Evolutionary conservation across 371 early-diverging fungal genomes (phyloP), one percentile per base, ranked within the genome.

Genomic region (Batkoa obscura): DNA sequence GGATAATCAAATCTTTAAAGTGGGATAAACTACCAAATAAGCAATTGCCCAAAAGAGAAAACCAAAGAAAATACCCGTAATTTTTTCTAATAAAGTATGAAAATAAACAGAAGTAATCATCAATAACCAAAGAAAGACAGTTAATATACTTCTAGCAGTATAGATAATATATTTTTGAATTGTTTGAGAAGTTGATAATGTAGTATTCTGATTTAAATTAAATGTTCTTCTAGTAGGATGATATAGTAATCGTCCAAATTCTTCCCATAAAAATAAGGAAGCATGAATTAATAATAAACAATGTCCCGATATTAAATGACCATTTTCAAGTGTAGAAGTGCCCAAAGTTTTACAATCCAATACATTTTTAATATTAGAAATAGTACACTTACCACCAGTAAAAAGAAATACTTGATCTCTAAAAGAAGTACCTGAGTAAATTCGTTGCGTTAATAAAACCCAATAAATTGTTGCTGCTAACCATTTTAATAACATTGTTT

Each of bases 241-340:
- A 23, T 23, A 23, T 23, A 23, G 23, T 23, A 23, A 23, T 23
- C 23, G 23, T 23, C 23, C 23, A 61, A 10, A 63, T 60, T 91
- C 90, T 58, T 88, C 87, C 71, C 69, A 75, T 43, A 90, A 68
- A 62, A 88, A 78, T 53, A 93, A 68, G 36, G 78, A 80, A 15
- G 85, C 72, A 62, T 90, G 92, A 32, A 87, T 77, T 59, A 93
- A 63, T 57, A 93, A 61, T 50, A 94, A 78, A 64, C 88, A 88
- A 64, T 94, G 94, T 2, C 94, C 94, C 0, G 86, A 85, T 13
- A 90, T 71, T 67, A 90, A 90, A 56, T 83, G 72, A 8, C 88
- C 88, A 37, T 81, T 82, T 12, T 57, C 34, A 88, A 90, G 90
- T 13, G 56, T 55, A 55, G 9, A n/a, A 5, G 31, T 5, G 17